Evolutionary conservation across 768 basidiomycete species (phyloP), one percentile per base, ranked within the genome.

Genomic region (Suillus clintonianus): DNA sequence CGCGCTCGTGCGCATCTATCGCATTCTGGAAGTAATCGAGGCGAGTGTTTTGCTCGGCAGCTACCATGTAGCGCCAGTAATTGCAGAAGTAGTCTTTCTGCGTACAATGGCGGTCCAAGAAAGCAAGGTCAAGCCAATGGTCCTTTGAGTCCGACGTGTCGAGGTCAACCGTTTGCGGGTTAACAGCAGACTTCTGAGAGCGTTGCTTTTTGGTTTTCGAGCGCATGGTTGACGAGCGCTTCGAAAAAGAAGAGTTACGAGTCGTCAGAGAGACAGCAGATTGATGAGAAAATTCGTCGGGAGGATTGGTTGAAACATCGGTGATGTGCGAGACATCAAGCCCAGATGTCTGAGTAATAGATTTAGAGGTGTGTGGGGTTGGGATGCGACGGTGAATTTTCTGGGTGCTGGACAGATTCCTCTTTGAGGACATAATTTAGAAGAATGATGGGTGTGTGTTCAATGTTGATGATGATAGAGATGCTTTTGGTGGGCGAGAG

Each of bases 41-140:
- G 15, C 8, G 6, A 2, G 27, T 39, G 9, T 3, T 10, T 39
- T 56, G 22, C 36, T 24, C 36, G 15, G 39, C 55, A 6, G 55
- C 55, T 10, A 56, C 55, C 3, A 22, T 27, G 37, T 27, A 3
- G 22, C 55, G 37, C 55, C 55, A 56, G 15, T 56, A 56, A 17
- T 39, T 56, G 36, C 55, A 56, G 17, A 56, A 6, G 17, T 39
- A 56, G 22, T 56, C 55, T 39, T 24, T 5, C 10, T 39, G 37
- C 22, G 55, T 39, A 4, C 24, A 17, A 3, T 10, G 1, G 17
- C 37, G 55, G 17, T 17, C 15, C 14, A 56, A 39, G 37, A 56
- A 56, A 15, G 55, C 39, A 17, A 56, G 55, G 55, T 56, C 55
- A 11, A 56, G 55, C 55, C 55, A 56, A n/a, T 13, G 54, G 22